phyloP scores from a whole-genome alignment of 106 monocot species.

The Gastrodia elata region DNA sequence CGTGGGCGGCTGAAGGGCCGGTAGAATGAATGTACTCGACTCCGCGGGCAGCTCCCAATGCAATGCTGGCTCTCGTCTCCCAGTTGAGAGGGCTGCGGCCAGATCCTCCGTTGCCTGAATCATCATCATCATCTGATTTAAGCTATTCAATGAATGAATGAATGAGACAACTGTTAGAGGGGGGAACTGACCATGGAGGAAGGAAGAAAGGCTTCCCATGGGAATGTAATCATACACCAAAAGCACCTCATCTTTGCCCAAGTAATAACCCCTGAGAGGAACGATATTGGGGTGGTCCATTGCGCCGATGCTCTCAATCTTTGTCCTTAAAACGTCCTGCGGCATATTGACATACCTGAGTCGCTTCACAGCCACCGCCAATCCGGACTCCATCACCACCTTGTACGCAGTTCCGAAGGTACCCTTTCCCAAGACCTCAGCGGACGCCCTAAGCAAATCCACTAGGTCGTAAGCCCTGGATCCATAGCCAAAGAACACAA shows the following conservation, averaged over 20 bases:
- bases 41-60: constrained; percentile 43
- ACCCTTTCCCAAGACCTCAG: constrained; percentile 86
- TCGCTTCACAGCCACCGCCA: constrained; percentile 64
- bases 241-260: constrained; percentile 82
- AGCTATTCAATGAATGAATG: neutral
- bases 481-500: constrained; percentile 40
- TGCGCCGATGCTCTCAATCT: constrained; percentile 39
- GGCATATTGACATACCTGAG: constrained; percentile 51
- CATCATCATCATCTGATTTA: neutral
- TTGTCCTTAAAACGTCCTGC: constrained; percentile 59
- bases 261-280: constrained; percentile 60
- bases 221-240: constrained; percentile 73
- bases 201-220: constrained; percentile 71
- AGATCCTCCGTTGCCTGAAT: constrained; percentile 34
- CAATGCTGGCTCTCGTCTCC: constrained; percentile 36
- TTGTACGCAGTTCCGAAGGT: constrained; percentile 89
- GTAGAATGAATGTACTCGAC: constrained; percentile 53
- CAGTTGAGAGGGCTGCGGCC: constrained; percentile 44
- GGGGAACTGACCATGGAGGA: constrained; percentile 54
- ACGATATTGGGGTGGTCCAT: constrained; percentile 61
- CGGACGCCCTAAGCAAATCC: constrained; percentile 76
- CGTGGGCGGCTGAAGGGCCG: constrained; percentile 32
- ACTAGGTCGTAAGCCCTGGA: constrained; percentile 52
- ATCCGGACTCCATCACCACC: constrained; percentile 59
- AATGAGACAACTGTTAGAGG: neutral